A percentile compares a stretch with the other conserved stretches of the same genome.
Conservation (phyloP, 1,284 basidiomycete species). For the Trichosporon ovoides region DNA sequence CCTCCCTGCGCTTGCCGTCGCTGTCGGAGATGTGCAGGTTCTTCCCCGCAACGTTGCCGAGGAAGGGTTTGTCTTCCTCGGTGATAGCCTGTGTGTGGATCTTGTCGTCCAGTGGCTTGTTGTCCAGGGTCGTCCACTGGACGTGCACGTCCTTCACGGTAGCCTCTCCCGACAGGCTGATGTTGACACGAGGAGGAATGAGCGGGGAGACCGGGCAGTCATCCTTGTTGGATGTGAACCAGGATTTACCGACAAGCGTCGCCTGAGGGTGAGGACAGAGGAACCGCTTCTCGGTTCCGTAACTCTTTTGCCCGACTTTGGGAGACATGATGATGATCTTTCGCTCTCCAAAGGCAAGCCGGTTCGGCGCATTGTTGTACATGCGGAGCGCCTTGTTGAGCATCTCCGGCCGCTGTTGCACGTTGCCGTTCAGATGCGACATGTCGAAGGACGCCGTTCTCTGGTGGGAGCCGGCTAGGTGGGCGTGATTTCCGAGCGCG, state of each 20-base stretch:
- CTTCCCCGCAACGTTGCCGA: constrained; percentile 44
- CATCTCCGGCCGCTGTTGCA: constrained; percentile 3
- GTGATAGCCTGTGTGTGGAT: constrained; percentile 32
- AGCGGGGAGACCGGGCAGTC: constrained; percentile 35
- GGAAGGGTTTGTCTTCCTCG: constrained; percentile 36
- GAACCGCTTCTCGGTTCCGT: constrained; percentile 94
- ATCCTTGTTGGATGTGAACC: constrained; percentile 60
- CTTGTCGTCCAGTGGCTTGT: constrained; percentile 38
- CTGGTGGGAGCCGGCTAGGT: background rate
- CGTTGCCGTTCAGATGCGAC: constrained; percentile 3
- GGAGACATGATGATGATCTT: constrained; percentile 94
- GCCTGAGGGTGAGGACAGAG: constrained; percentile 93
- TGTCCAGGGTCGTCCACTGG: constrained; percentile 41
- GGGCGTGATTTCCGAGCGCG: background rate
- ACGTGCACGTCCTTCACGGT: constrained; percentile 57
- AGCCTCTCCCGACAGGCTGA: constrained; percentile 86
- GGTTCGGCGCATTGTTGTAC: constrained; percentile 76
- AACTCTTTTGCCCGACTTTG: constrained; percentile 94
- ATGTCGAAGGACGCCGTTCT: background rate
- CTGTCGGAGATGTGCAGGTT: constrained; percentile 45
- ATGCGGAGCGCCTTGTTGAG: constrained; percentile 25
- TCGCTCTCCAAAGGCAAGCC: constrained; percentile 83
- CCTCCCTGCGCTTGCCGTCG: constrained; percentile 59
- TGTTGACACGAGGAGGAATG: constrained; percentile 71
- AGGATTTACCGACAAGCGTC: constrained; percentile 87